These are phyloP conservation scores for Rickenella mellea DNA, from an alignment of 768 basidiomycete species.

Conservation along the genomic window DNA sequence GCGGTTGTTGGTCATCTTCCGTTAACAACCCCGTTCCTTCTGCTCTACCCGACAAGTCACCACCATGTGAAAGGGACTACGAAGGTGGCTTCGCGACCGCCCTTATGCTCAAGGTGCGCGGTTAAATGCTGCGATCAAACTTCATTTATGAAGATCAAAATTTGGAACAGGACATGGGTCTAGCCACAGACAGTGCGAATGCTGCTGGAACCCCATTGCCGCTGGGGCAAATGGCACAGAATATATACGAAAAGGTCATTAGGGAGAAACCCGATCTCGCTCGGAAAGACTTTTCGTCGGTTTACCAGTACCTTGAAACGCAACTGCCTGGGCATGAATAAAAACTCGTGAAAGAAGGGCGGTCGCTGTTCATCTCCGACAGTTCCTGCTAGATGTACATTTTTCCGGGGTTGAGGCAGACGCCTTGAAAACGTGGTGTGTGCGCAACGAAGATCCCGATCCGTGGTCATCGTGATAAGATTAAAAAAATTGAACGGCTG, in stretches of 20 bases:
- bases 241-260: constrained; percentile 51
- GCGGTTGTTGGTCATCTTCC: constrained; percentile 73
- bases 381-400: no score
- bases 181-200: constrained; percentile 59
- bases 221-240: constrained; percentile 53
- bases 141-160: background rate
- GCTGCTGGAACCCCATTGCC: constrained; percentile 44
- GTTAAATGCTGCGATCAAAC: background rate
- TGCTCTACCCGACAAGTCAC: constrained; percentile 58
- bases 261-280: constrained; percentile 47
- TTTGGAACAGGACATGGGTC: constrained; percentile 63
- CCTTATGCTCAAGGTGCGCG: constrained; percentile 70
- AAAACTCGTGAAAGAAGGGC: no score
- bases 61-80: constrained; percentile 76
- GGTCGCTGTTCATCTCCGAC: no score
- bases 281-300: constrained; percentile 71
- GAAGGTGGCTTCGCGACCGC: constrained; percentile 80
- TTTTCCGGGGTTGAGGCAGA: no score
- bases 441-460: no score
- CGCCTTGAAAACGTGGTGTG: no score
- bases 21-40: constrained; percentile 84
- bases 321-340: no score
- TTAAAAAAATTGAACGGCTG: no score
- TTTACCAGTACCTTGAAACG: constrained; percentile 51
- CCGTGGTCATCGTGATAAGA: no score